These are phyloP conservation scores for Thelephora terrestris DNA, from an alignment of 1,284 basidiomycete species.

Conservation along the genomic window DNA sequence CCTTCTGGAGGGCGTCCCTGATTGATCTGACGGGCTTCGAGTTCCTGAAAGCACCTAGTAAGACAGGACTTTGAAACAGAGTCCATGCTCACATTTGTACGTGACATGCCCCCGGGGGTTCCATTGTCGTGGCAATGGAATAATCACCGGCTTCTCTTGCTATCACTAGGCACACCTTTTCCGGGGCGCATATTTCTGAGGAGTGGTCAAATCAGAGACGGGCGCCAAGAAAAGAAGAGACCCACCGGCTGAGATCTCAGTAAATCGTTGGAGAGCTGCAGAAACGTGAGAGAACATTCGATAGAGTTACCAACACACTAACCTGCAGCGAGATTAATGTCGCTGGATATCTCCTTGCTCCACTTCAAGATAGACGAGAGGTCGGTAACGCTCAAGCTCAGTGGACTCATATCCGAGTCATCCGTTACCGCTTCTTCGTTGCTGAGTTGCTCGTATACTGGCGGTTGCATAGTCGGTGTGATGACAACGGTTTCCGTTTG, in stretches of 20 bases:
- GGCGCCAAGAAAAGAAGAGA: neutral
- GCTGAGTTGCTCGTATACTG: slow-evolving; percentile 38
- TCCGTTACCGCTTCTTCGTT: slow-evolving; percentile 19
- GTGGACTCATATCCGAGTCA: too few relatives aligned
- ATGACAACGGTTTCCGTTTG: slow-evolving; percentile 47
- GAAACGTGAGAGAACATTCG: slow-evolving; percentile 3
- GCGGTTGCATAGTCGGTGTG: slow-evolving; percentile 21
- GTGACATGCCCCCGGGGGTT: slow-evolving; percentile 46
- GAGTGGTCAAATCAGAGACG: neutral
- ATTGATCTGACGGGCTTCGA: slow-evolving; percentile 49
- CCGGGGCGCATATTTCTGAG: slow-evolving; percentile 52
- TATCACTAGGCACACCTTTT: slow-evolving; percentile 57
- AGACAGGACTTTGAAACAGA: neutral
- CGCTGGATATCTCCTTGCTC: slow-evolving; percentile 63
- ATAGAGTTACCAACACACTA: slow-evolving; percentile 20
- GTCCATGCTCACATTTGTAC: slow-evolving; percentile 46
- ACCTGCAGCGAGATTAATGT: slow-evolving; percentile 40
- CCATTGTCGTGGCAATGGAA: slow-evolving; percentile 55
- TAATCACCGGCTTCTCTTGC: slow-evolving; percentile 60
- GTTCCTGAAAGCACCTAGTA: slow-evolving; percentile 32
- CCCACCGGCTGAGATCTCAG: slow-evolving; percentile 57
- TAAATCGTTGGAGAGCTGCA: slow-evolving; percentile 51
- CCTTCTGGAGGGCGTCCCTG: slow-evolving; percentile 48
- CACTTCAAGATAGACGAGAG: slow-evolving; percentile 55
- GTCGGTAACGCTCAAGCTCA: slow-evolving; percentile 39